Base-by-base conservation (phyloP, 768 basidiomycete genomes). In the Pholiota molesta region DNA sequence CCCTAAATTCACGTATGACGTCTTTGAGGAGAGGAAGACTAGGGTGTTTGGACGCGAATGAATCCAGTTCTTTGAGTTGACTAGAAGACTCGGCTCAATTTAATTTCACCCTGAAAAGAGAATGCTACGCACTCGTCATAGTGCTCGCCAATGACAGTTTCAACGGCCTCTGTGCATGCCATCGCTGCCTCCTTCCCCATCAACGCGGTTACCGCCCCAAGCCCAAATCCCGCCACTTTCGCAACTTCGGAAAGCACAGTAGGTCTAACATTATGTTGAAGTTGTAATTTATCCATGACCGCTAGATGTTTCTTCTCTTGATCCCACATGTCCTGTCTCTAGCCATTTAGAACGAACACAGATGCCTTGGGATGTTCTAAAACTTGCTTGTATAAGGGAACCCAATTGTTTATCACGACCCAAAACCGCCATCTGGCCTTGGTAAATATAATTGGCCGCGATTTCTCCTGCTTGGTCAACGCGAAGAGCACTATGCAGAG, bases 91-190 rank as follows among this genome's bases (percentile, higher is more conserved):
- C 37, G 39, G 40, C 55, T 35, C 31, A 49, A 14, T 40, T 8
- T 28, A 28, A 19, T 13, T 33, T 55, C 16, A 19, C 21, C 33
- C 16, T 17, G 23, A 56, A 16, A 39, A 55, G 28, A 19, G 47
- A 55, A 9, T 39, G n/a, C 59, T 13, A 83, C 93, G 71, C 72
- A 97, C 96, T 97, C 95, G 73, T 98, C 94, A 69, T 99, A 99
- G 75, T 99, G 96, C 74, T 99, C 96, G 42, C 96, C 96, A 56
- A 99, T 99, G 59, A 94, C 94, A 0, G 96, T 97, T 74, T 99
- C 96, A 19, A 99, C 95, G 0, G 96, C 96, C 74, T 99, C 96
- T 0, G 96, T 99, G 69, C 96, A 98, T 6, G 96, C 96, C 96
- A 99, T 99, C 0, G 96, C 95, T 13, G 95, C 94, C 67, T 97